Percentiles rank a stretch among this genome's conserved stretches.
phyloP scores from a whole-genome alignment of 2,329 filamentous ascomycete genomes.

The Cordyceps farinosa region DNA sequence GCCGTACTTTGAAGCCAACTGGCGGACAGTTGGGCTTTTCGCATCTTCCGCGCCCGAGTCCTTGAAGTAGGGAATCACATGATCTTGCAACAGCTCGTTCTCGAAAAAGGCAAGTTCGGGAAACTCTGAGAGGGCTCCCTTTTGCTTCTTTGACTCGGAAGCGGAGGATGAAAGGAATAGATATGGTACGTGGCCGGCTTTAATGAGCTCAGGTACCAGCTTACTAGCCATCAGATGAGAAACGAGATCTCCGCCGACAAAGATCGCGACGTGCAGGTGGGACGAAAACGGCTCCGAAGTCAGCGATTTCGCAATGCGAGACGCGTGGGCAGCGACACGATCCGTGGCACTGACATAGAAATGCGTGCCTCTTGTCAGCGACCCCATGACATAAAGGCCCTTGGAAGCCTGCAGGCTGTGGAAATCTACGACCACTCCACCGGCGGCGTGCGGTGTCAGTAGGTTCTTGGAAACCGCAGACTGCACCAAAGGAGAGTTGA shows the following conservation, averaged over 20 bases:
- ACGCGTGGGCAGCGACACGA: constrained; percentile 15
- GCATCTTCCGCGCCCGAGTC: constrained; percentile 2
- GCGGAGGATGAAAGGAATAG: not conserved
- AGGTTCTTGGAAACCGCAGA: constrained; percentile 10
- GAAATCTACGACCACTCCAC: constrained; percentile 15
- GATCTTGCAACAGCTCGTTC: constrained; percentile 6
- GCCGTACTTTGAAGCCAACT: constrained; percentile 14
- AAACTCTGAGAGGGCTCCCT: not conserved
- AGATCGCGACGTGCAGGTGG: constrained; percentile 6
- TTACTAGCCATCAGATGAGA: constrained; percentile 15
- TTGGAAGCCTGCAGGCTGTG: not conserved
- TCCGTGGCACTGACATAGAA: constrained; percentile 18
- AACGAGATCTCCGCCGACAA: constrained; percentile 4
- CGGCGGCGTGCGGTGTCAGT: constrained; percentile 8
- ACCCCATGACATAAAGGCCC: constrained; percentile 14
- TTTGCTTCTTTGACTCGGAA: not conserved
- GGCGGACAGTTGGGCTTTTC: not conserved
- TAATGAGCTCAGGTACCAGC: constrained; percentile 8
- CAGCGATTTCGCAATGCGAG: constrained; percentile 13
- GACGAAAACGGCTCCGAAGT: not conserved
- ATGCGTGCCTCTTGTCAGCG: constrained; percentile 13
- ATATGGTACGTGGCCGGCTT: constrained; percentile 13
- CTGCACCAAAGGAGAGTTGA: constrained; percentile 8
- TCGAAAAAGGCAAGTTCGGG: constrained; percentile 15
- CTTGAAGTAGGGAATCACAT: constrained; percentile 15